Base-by-base conservation (phyloP, 257 asterid genomes). In the Agastache rugosa region DNA sequence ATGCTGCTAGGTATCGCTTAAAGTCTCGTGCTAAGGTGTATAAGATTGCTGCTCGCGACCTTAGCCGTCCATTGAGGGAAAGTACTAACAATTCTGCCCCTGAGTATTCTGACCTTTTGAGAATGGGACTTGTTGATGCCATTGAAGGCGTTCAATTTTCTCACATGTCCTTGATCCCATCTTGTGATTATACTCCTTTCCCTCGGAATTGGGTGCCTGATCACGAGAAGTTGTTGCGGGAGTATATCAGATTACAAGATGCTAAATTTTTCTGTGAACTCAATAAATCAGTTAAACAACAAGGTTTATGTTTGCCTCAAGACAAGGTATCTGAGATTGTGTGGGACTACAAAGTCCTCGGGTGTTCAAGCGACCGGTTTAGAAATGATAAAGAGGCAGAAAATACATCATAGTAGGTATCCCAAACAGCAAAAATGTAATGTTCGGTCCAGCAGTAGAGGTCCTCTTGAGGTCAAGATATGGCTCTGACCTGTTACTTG, bases 11-110 rank as follows among this genome's bases (percentile, higher is more conserved):
- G 72, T 94, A 94, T 82, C 83, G 98, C 77, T 70, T 94, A 83
- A 92, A 94, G 82, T 94, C 99, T 19, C 93, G 98, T 54, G 96
- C 99, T 17, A 92, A 94, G 86, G 99, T 94, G 44, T 94, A 94
- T 79, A 88, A 82, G 85, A 87, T 92, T 66, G 99, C 99, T 41
- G 77, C 90, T 0, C 96, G 97, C 37, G 82, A 88, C 75, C 97
- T 94, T 50, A 90, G 96, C 83, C 81, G 81, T 75, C 96, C 99
- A 15, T 60, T 94, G 79, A 88, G 85, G 81, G 99, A 92, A 45
- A 83, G 82, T 72, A 92, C 81, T 53, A 92, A 87, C 67, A 94
- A 90, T 60, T 78, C 96, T 66, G 96, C 99, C 8, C 99, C 99
- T 0, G 98, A 94, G 81, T 94, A 90, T 81, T 87, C 98, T 12